phyloP scores from a whole-genome alignment of 176 grass and related monocot species.

The Oryza australiensis region DNA sequence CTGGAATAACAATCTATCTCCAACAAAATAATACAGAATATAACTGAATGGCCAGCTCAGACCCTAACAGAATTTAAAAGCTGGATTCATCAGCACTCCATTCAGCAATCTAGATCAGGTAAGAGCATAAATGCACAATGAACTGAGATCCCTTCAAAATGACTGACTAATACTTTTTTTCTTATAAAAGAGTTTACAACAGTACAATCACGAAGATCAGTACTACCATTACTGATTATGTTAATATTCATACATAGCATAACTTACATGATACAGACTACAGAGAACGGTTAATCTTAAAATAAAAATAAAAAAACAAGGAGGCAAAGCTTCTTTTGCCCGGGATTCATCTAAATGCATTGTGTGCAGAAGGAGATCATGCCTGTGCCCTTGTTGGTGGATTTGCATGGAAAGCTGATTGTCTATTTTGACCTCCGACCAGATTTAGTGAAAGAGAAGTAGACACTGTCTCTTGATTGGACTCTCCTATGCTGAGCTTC shows the following conservation, averaged over 20 bases:
- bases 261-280: constrained; percentile 54
- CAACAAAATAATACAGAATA: background rate
- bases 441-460: constrained; percentile 78
- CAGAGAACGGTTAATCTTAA: constrained; percentile 48
- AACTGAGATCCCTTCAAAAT: constrained; percentile 8
- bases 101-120: background rate
- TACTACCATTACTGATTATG: constrained; percentile 46
- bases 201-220: constrained; percentile 50
- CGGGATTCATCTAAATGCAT: constrained; percentile 45
- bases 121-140: constrained; percentile 2
- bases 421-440: constrained; percentile 72
- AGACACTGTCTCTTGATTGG: constrained; percentile 47
- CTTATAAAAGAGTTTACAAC: constrained; percentile 34
- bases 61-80: background rate
- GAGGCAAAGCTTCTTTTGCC: constrained; percentile 59
- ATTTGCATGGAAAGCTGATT: constrained; percentile 96
- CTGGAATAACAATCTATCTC: background rate
- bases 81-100: background rate
- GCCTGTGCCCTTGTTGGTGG: constrained; percentile 76
- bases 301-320: constrained; percentile 1
- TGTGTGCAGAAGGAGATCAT: constrained; percentile 45
- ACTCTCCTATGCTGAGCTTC: constrained; percentile 82
- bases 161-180: constrained; percentile 25
- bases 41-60: background rate
- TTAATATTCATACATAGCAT: constrained; percentile 56